Base-by-base conservation (phyloP, 148 eudicot genomes). In the Dysphania ambrosioides region DNA sequence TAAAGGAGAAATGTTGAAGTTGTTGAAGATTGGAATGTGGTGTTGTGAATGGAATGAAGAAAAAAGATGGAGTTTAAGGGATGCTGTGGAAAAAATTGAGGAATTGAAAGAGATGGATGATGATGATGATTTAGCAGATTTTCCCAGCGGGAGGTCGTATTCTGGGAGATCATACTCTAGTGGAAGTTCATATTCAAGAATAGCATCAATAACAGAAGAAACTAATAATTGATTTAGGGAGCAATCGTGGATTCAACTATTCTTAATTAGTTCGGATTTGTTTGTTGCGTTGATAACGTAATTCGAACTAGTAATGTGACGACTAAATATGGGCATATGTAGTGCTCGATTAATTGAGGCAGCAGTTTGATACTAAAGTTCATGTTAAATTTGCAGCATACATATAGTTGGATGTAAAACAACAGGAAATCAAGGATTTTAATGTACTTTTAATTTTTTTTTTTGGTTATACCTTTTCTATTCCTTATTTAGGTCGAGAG, bases 21-120 rank as follows among this genome's bases (percentile, higher is more conserved):
- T 93, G 66, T 75, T 93, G 72, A 91, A 83, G 85, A 82, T 93
- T 6, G 98, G 97, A 19, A 83, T 93, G 90, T 77, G 84, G 75
- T 93, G 98, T 63, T 93, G 98, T 68, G 92, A 91, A 64, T 80
- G 85, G 88, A 74, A 81, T 74, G 81, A 82, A 56, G 98, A 89
- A 41, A 87, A 69, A 65, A 83, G 98, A 75, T 89, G 92, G 91
- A 85, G 74, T 79, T 24, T 91, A 72, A 84, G 67, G 59, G 90
- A 87, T 42, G 91, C 90, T 30, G 78, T 86, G 8, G 84, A 85
- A 67, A 93, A 80, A 77, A 91, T 93, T 72, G 93, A 88, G 42
- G 90, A 84, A 80, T 76, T 93, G 78, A 91, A 80, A 73, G 97
- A 89, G 56, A 82, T 73, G 47, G 92, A 88, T 62, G 68, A 35